Evolutionary conservation across 345 rosid genomes (phyloP).

Genomic region (Nephelium lappaceum): DNA sequence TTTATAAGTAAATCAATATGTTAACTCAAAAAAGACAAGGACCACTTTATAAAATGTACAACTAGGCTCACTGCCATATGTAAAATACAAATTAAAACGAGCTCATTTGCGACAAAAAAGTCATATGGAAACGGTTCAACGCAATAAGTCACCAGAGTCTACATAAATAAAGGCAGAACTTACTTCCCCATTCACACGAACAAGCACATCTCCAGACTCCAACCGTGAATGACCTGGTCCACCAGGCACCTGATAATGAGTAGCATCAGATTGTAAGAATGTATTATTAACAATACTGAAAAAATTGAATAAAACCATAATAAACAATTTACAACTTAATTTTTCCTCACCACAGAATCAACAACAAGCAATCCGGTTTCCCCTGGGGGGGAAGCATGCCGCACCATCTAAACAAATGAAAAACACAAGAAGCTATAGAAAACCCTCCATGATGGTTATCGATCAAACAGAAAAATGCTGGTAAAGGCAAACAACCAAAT

Average conservation of each 20-base stretch:
- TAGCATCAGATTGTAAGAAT: constrained; percentile 17
- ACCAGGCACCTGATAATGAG: constrained; percentile 77
- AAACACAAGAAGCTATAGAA: constrained; percentile 24
- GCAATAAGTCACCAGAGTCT: neutral
- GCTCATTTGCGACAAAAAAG: neutral
- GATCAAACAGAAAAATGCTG: constrained; percentile 9
- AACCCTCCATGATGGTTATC: constrained; percentile 10
- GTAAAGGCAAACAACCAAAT: constrained; percentile 6
- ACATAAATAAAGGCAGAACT: constrained; percentile 26
- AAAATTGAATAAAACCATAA: neutral
- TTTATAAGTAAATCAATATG: neutral
- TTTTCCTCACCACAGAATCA: constrained; percentile 76
- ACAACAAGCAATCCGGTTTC: constrained; percentile 99
- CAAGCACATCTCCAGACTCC: constrained; percentile 96
- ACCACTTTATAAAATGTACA: neutral
- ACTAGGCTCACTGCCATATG: neutral
- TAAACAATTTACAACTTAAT: neutral
- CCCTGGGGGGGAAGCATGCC: constrained; percentile 70
- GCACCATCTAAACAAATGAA: constrained; percentile 60
- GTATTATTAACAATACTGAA: neutral
- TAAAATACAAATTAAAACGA: neutral
- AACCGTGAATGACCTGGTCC: constrained; percentile 84
- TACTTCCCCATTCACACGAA: constrained; percentile 85
- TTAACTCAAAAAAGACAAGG: neutral
- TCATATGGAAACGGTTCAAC: neutral